A percentile compares a stretch with the other conserved stretches of the same genome.
Evolutionary conservation across 1,139 yeast species (phyloP).

Genomic region (Taphrina pruni): DNA sequence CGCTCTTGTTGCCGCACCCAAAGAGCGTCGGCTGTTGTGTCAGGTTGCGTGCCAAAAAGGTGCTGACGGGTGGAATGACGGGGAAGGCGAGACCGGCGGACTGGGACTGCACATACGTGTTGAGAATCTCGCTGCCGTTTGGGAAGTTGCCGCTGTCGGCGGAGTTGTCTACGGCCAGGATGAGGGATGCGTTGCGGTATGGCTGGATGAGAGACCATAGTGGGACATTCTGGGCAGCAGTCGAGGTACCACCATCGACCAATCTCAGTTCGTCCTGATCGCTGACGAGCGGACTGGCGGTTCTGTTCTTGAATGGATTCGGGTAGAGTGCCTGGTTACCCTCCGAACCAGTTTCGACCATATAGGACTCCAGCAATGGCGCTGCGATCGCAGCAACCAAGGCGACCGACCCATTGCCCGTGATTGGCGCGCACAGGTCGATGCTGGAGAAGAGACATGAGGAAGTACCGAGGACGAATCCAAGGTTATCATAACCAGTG

Average conservation of each 20-base stretch:
- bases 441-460: conserved; percentile 78
- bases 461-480: conserved; percentile 75
- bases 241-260: conserved; percentile 84
- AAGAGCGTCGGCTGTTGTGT: conserved; percentile 61
- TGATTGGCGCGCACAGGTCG: conserved; percentile 59
- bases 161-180: conserved; percentile 83
- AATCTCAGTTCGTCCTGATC: conserved; percentile 57
- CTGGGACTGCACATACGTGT: conserved; percentile 67
- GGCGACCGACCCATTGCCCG: conserved; percentile 60
- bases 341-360: conserved; percentile 64
- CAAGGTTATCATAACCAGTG: conserved; percentile 70
- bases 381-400: conserved; percentile 55
- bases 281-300: conserved; percentile 25
- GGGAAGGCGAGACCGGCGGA: conserved; percentile 72
- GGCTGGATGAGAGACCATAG: conserved; percentile 76
- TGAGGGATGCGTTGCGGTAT: conserved; percentile 70
- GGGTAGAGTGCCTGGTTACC: conserved; percentile 77
- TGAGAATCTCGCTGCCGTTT: conserved; percentile 71
- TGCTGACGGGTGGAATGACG: conserved; percentile 68
- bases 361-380: conserved; percentile 49
- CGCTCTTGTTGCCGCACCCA: conserved; percentile 73
- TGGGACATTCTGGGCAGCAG: conserved; percentile 83
- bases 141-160: conserved; percentile 69
- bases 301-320: conserved; percentile 44
- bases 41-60: conserved; percentile 65